Base-by-base conservation (phyloP, 1,284 basidiomycete genomes). In the Ganoderma boninense region DNA sequence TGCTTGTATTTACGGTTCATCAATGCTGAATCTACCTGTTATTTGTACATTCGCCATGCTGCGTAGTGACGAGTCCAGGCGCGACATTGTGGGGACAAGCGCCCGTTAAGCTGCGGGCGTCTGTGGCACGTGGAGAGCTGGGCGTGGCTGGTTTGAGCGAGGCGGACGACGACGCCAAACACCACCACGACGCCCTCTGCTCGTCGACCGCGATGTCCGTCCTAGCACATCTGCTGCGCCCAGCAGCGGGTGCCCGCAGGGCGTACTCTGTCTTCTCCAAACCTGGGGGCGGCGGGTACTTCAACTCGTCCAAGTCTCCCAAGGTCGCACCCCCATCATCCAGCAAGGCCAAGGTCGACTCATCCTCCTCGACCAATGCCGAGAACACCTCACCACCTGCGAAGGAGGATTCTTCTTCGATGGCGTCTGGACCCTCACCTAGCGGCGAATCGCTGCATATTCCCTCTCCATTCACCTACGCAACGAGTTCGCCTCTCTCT, bases 181-280 rank as follows among this genome's bases (percentile, higher is more conserved):
- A 70, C 70, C 65, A 74, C 74, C 73, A 71, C 72, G 69, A 72
- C 73, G 67, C 59, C 62, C 66, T 67, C 35, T 62, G 68, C 71
- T 73, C 74, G 54, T 73, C 72, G 61, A 68, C 69, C 71, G 71
- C 74, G 72, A 84, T 84, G 85, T 81, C 80, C 63, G 73, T 87
- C 74, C 79, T 91, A 71, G 79, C 82, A 73, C 87, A 88, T 67
- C 79, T 90, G 69, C 79, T 88, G 64, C 86, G 81, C 64, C 84
- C 85, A 71, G 71, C 84, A 57, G 85, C 85, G 62, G 83, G 83
- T 35, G 77, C 84, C 18, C 82, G 87, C 67, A 87, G 93, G 78
- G 80, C 88, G 20, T 94, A 93, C 76, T 94, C 92, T 3, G 91
- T 92, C 75, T 94, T 93, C 82, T 94, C 92, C 16, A 92, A 92